Percentiles rank a stretch among this genome's conserved stretches.
phyloP scores from a whole-genome alignment of 768 basidiomycete genomes.

The Pleurotus giganteus region DNA sequence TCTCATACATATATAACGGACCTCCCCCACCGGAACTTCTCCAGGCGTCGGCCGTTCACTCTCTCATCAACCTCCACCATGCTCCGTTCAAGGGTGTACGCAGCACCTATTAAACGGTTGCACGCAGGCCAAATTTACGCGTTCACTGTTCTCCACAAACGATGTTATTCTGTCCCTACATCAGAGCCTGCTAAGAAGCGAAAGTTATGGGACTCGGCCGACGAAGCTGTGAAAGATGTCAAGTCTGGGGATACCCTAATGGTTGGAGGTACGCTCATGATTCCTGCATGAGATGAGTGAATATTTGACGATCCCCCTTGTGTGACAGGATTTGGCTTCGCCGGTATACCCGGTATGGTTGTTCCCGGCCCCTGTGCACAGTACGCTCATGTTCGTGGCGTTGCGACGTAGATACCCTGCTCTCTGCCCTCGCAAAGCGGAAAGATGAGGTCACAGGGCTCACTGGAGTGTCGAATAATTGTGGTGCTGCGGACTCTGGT shows the following conservation, averaged over 20 bases:
- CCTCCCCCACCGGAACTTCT: not conserved
- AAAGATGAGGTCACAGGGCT: slow-evolving; percentile 64
- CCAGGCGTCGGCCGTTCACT: not conserved
- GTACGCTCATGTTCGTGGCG: not conserved
- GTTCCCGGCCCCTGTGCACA: not conserved
- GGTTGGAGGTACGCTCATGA: slow-evolving; percentile 67
- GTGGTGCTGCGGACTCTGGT: slow-evolving; percentile 67
- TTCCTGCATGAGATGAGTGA: too few species aligned
- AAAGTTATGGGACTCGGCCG: slow-evolving; percentile 81
- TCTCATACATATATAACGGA: not conserved
- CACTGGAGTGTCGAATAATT: slow-evolving; percentile 88
- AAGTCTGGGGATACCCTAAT: slow-evolving; percentile 78
- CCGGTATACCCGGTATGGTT: slow-evolving; percentile 77
- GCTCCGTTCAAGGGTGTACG: not conserved
- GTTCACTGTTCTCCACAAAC: not conserved
- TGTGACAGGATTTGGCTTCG: slow-evolving; percentile 81
- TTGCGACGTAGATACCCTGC: slow-evolving; percentile 66
- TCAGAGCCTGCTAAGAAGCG: slow-evolving; percentile 34
- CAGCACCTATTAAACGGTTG: not conserved
- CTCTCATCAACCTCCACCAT: not conserved
- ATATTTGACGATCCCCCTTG: too few species aligned
- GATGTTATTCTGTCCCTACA: slow-evolving; percentile 19
- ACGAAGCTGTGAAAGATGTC: slow-evolving; percentile 81
- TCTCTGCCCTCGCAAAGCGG: slow-evolving; percentile 71
- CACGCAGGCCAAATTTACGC: slow-evolving; percentile 3